phyloP scores from a whole-genome alignment of 2,329 filamentous ascomycete genomes.

The Phaeosphaeriaceae sp. region DNA sequence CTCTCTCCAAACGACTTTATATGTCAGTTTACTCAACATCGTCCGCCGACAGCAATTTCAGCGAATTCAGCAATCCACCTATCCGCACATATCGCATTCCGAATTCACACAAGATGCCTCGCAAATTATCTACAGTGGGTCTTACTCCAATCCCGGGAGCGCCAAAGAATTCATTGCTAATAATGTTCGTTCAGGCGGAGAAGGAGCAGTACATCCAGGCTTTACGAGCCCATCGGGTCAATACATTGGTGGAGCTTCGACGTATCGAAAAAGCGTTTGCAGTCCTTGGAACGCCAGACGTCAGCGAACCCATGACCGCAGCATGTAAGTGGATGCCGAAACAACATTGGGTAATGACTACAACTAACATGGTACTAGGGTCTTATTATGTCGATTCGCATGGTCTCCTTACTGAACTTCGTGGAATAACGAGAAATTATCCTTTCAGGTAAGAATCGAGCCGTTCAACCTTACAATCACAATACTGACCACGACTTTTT shows the following conservation, averaged over 20 bases:
- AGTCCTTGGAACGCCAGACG: slow-evolving; percentile 62
- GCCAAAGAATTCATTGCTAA: slow-evolving; percentile 6
- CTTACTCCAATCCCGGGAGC: background rate
- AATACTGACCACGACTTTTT: background rate
- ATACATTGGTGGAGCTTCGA: slow-evolving; percentile 74
- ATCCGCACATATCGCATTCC: slow-evolving; percentile 31
- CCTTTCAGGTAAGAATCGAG: slow-evolving; percentile 59
- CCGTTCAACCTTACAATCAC: background rate
- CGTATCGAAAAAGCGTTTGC: slow-evolving; percentile 72
- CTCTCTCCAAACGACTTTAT: slow-evolving; percentile 11
- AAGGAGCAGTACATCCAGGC: slow-evolving; percentile 66
- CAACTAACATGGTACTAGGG: slow-evolving; percentile 42
- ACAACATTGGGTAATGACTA: background rate
- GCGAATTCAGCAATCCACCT: slow-evolving; percentile 34
- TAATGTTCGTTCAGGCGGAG: slow-evolving; percentile 46
- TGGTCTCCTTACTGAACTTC: slow-evolving; percentile 72
- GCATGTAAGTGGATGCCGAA: slow-evolving; percentile 58
- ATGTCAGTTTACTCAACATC: slow-evolving; percentile 32
- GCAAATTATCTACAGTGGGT: slow-evolving; percentile 35
- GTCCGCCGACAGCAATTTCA: slow-evolving; percentile 25
- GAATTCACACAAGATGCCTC: slow-evolving; percentile 35
- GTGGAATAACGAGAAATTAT: slow-evolving; percentile 70
- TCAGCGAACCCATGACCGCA: slow-evolving; percentile 70
- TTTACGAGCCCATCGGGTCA: slow-evolving; percentile 70
- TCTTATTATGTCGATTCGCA: slow-evolving; percentile 73